These are phyloP conservation scores for Juncus inflexus DNA, from an alignment of 176 grass and related monocot genomes.

Conservation along the genomic window DNA sequence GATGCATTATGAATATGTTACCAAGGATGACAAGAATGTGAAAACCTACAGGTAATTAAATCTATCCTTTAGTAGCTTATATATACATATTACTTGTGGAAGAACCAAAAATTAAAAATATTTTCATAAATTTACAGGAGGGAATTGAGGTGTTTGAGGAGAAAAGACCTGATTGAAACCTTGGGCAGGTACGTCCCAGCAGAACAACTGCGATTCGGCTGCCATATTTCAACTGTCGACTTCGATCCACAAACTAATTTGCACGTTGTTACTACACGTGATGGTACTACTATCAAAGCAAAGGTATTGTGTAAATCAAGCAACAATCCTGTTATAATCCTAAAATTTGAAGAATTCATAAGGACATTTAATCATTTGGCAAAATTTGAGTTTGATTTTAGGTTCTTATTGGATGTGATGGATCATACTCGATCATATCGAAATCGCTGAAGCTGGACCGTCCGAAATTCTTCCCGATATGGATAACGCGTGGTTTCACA, in stretches of 20 bases:
- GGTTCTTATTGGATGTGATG: slow-evolving; percentile 42
- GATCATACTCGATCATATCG: background rate
- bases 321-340: background rate
- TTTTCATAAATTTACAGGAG: slow-evolving; percentile 9
- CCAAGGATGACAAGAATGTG: slow-evolving; percentile 9
- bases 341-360: background rate
- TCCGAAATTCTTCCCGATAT: background rate
- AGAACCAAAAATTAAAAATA: background rate
- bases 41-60: slow-evolving; percentile 17
- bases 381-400: background rate
- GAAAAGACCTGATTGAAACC: slow-evolving; percentile 27
- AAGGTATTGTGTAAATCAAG: slow-evolving; percentile 12
- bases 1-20: slow-evolving; percentile 26
- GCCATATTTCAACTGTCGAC: background rate
- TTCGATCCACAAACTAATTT: slow-evolving; percentile 14
- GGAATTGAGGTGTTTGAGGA: slow-evolving; percentile 23
- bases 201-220: slow-evolving; percentile 20
- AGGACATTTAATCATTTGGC: too few species aligned
- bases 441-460: slow-evolving; percentile 24
- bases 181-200: slow-evolving; percentile 5
- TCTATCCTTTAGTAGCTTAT: background rate
- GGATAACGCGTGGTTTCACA: too few species aligned
- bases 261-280: slow-evolving; percentile 12
- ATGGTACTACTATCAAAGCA: slow-evolving; percentile 24
- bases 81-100: too few species aligned